Base-by-base conservation (phyloP, 164 flowering plant species). In the Hamamelis virginiana region DNA sequence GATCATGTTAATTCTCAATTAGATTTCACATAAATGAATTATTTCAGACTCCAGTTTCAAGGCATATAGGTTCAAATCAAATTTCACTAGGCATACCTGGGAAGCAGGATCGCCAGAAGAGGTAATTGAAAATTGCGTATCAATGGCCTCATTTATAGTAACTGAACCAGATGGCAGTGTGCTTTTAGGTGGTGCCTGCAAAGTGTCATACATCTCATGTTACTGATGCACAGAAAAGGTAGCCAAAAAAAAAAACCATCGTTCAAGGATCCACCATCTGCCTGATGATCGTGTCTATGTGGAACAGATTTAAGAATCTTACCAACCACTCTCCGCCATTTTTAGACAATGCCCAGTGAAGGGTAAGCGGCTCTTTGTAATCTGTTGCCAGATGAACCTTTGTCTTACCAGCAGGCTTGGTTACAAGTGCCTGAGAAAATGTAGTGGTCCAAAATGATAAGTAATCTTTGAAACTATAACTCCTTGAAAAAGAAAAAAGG, bases 291-390 rank as follows among this genome's bases (percentile, higher is more conserved):
- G 4, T 1, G 3, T 38, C 8, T 10, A 19, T 61, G 18, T 8
- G 46, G n/a, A 67, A 60, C 27, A 61, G 51, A 64, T 59, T 41
- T 60, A 22, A 33, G 69, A 65, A 33, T 43, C 85, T 80, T 84
- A 92, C 99, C 93, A 72, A 66, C 99, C 99, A 95, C 81, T 91
- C 93, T 71, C 91, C 91, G 76, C 82, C 70, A 5, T 65, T 80
- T 77, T 77, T 79, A 59, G 97, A 92, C 71, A 95, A 76, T 62
- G 87, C 97, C 99, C 99, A 95, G 74, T 92, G 99, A 74, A 95
- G 92, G 46, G 75, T 82, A 64, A 90, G 75, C 48, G 97, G 90
- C 21, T 81, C 94, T 66, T 77, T 55, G 59, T 84, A 52, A 81
- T 92, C 88, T 66, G 99, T 92, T 51, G 88, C 96, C 33, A 91